These are phyloP conservation scores for Periconia sp. DNA, from an alignment of 2,329 filamentous ascomycete genomes.

Conservation along the genomic window DNA sequence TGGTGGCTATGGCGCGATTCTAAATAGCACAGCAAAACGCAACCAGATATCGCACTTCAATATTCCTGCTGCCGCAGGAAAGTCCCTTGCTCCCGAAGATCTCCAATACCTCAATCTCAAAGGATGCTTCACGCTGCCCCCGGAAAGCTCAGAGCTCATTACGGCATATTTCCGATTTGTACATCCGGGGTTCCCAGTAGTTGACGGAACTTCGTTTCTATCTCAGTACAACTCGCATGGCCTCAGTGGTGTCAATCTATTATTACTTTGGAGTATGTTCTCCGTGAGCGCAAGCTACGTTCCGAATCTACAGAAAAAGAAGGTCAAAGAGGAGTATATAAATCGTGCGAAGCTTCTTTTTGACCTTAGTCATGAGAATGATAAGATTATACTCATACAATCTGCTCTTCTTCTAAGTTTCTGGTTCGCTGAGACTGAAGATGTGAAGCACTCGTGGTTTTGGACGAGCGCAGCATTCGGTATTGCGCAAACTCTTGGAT, in stretches of 20 bases:
- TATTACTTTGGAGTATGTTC: conserved; percentile 46
- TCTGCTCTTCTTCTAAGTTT: conserved; percentile 47
- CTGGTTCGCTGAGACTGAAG: conserved; percentile 47
- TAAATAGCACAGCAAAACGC: conserved; percentile 2
- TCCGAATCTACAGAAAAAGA: conserved; percentile 29
- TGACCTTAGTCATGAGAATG: conserved; percentile 41
- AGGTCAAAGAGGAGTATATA: conserved; percentile 42
- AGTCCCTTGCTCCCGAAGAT: conserved; percentile 20
- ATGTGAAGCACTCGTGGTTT: conserved; percentile 49
- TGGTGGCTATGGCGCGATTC: conserved; percentile 9
- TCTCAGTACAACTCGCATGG: conserved; percentile 27
- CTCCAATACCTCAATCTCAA: conserved; percentile 34
- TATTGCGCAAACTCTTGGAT: conserved; percentile 47
- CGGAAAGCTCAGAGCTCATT: conserved; percentile 32
- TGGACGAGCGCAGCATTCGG: conserved; percentile 51
- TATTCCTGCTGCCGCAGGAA: conserved; percentile 9
- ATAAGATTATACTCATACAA: conserved; percentile 47
- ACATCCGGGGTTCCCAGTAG: conserved; percentile 42
- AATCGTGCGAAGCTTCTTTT: conserved; percentile 42
- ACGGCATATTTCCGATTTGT: conserved; percentile 43
- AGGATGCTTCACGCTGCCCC: conserved; percentile 39
- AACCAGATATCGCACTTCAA: conserved; percentile 11
- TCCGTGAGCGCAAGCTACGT: conserved; percentile 41
- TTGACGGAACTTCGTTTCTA: conserved; percentile 36
- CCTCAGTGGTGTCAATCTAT: conserved; percentile 33